Evolutionary conservation across 1,284 basidiomycete species (phyloP).

Genomic region (Trichosporon faecale): DNA sequence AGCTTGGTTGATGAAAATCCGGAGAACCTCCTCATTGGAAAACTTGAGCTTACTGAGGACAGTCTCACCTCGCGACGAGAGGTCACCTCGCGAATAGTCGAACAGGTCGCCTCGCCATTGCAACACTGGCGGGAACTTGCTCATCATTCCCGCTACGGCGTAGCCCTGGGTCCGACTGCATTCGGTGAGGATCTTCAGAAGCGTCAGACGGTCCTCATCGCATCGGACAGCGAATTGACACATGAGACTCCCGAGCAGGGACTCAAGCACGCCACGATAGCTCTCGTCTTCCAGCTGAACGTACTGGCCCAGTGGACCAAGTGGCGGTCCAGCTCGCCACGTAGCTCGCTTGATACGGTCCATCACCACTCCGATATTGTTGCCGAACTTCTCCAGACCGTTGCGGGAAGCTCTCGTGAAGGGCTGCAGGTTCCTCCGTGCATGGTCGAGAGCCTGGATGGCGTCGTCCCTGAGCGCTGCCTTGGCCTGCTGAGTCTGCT

Average conservation of each 20-base stretch:
- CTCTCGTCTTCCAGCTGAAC: conserved; percentile 68
- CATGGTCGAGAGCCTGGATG: not conserved
- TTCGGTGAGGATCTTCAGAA: not conserved
- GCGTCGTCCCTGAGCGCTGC: not conserved
- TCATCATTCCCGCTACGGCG: not conserved
- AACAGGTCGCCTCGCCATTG: conserved; percentile 62
- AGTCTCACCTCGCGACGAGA: conserved; percentile 67
- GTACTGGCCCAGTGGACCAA: conserved; percentile 81
- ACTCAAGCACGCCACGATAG: conserved; percentile 69
- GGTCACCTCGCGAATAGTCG: conserved; percentile 63
- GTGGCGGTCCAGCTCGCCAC: conserved; percentile 69
- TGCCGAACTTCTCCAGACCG: conserved; percentile 55
- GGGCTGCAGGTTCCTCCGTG: not conserved
- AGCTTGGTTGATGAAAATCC: conserved; percentile 72
- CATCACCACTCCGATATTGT: conserved; percentile 48
- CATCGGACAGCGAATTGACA: conserved; percentile 70
- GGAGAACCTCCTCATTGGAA: conserved; percentile 68
- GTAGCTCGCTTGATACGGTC: conserved; percentile 59
- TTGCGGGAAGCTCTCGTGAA: not conserved
- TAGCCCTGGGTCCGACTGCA: not conserved
- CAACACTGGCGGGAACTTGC: conserved; percentile 2
- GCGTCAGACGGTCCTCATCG: not conserved
- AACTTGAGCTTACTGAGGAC: conserved; percentile 80
- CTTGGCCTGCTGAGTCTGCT: not conserved
- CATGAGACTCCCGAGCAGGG: conserved; percentile 63